Conservation (phyloP, 2,329 filamentous ascomycete species). For the Mariannaea elegans region DNA sequence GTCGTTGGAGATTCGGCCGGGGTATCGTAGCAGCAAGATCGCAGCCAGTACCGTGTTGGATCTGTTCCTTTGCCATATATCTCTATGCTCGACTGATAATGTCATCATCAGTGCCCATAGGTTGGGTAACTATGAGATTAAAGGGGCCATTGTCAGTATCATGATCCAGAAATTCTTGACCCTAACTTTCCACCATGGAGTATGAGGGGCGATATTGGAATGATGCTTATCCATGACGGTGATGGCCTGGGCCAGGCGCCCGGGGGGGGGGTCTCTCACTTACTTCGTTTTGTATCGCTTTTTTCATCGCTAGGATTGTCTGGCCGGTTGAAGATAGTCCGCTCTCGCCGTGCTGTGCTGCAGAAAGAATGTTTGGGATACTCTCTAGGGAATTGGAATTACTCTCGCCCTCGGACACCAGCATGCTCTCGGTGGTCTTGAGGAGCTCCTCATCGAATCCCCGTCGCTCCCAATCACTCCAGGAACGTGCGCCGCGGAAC, state of each 20-base stretch:
- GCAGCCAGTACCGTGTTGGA: constrained; percentile 17
- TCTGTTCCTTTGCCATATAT: constrained; percentile 12
- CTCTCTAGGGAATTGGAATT: background rate
- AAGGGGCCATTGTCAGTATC: background rate
- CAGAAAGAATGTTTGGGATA: constrained; percentile 1
- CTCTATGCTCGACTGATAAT: constrained; percentile 11
- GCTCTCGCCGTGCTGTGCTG: constrained; percentile 5
- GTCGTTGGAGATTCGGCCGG: constrained; percentile 13
- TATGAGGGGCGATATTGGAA: no score
- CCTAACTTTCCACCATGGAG: no score
- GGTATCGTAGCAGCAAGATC: constrained; percentile 13
- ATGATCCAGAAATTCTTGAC: no score
- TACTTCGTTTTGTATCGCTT: constrained; percentile 13
- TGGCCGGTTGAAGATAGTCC: background rate
- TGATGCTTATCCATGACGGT: no score
- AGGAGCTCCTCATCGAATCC: constrained; percentile 15
- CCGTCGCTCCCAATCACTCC: constrained; percentile 15
- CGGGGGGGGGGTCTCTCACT: background rate
- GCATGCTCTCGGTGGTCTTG: constrained; percentile 15
- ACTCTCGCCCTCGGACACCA: constrained; percentile 11
- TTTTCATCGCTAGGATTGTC: constrained; percentile 11
- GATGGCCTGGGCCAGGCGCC: no score
- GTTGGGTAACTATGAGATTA: constrained; percentile 10
- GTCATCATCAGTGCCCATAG: constrained; percentile 16
- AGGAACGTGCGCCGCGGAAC: constrained; percentile 9